Evolutionary conservation across 257 asterid genomes (phyloP), one percentile per base, ranked within the genome.

Genomic region (Craterostigma plantagineum): DNA sequence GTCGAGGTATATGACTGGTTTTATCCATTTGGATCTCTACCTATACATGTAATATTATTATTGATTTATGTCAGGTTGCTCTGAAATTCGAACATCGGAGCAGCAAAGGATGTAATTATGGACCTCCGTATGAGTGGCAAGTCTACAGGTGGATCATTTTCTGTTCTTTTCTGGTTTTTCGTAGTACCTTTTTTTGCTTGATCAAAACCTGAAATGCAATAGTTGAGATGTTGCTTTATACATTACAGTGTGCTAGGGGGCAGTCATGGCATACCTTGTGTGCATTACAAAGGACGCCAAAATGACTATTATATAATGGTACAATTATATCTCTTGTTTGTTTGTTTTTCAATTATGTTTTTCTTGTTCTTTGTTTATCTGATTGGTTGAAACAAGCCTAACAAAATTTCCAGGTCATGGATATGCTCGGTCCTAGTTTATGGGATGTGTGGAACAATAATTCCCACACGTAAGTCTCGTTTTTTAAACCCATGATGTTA

Each of bases 381-480:
- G 14, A 12, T 40, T 7, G 15, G 43, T n/a, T 15, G 10, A 13
- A 15, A 14, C 23, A 36, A 14, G 51, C 9, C 51, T 45, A 34
- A 35, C 18, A 18, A 18, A 39, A 46, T 36, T 56, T 65, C 54
- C 81, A 80, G 93, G 91, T 80, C 37, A 80, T 80, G 93, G 93
- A 76, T 52, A 70, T 72, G 75, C 90, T 79, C 45, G 92, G 92
- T 18, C 83, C 84, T 13, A 79, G 81, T 55, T 56, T 79, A 18
- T 70, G 73, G 76, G 90, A 79, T 59, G 66, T 76, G 17, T 79
- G 84, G 90, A 68, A 63, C 35, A 72, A 61, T 39, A 70, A 67
- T 43, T 65, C 81, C 18, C 66, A 61, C 38, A 43, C 68, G 92
- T 76, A 11, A 69, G 73, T 43, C 39, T 50, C 38, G 8, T 10